Evolutionary conservation across 106 monocot species (phyloP), one percentile per base, ranked within the genome.

Genomic region (Apostasia ramifera): DNA sequence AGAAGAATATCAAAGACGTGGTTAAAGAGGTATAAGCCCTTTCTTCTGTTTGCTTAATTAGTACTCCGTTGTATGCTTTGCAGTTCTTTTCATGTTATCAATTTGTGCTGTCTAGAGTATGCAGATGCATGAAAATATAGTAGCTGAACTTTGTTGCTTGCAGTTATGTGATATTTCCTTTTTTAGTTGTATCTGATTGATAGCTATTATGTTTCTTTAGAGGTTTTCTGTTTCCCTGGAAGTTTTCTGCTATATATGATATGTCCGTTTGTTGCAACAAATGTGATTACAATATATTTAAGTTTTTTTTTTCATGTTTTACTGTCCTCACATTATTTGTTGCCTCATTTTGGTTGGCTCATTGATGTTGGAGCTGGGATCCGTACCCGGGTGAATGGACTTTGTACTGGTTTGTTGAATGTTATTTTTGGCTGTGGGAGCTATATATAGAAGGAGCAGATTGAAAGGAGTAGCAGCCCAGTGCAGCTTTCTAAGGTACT

Each of bases 311-410:
- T 40, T 65, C 12, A 14, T 49, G 2, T 44, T 47, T 65, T 37
- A 5, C 26, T 48, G 40, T 91, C 44, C 97, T 97, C 79, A 97
- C 79, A 75, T 76, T 81, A 69, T 55, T 92, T 92, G 79, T 77
- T 92, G 71, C 82, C 82, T 89, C 26, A 38, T 81, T 84, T 82
- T 38, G 80, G 76, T 84, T 87, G 87, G 97, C 97, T 97, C 97
- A 89, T 84, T 76, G 85, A 90, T 71, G 78, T 91, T 89, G 89
- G 97, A 92, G 92, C 92, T 92, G 86, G 77, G 78, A 77, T 87
- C 74, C 77, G 80, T 70, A 59, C 78, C 66, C 59, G 82, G 80
- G 70, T 84, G 66, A 82, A 55, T 81, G 76, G 74, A 71, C 66
- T 71, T 77, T 76, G 77, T 61, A 66, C 74, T 77, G 61, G 57